Conservation (phyloP, 306 rosid species). For the Vigna angularis region DNA sequence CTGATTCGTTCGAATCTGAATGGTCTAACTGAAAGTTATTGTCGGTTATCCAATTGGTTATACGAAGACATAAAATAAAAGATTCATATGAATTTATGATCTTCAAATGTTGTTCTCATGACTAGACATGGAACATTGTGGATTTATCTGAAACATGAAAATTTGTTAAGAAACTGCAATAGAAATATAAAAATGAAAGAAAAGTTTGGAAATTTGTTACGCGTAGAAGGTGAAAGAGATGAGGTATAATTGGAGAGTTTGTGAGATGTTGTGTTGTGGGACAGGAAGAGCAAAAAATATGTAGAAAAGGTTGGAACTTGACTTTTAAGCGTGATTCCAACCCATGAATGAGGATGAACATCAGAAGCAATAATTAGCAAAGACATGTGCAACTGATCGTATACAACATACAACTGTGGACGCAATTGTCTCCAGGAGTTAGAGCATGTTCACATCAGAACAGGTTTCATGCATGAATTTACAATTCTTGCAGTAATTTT, state of each 20-base stretch:
- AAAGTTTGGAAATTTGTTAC: background rate
- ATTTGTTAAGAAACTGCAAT: background rate
- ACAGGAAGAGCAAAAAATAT: background rate
- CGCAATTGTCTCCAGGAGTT: background rate
- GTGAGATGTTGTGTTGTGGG: constrained; percentile 3
- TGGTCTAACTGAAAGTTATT: background rate
- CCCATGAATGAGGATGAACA: constrained; percentile 21
- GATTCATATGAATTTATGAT: background rate
- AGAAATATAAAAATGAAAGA: background rate
- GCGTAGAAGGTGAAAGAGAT: constrained; percentile 7
- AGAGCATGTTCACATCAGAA: background rate
- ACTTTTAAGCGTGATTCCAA: constrained; percentile 18
- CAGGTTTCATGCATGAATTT: background rate
- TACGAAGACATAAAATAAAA: background rate
- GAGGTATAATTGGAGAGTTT: background rate
- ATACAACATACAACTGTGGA: background rate
- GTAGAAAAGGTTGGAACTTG: background rate
- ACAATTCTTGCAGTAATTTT: too few species aligned
- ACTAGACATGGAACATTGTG: background rate
- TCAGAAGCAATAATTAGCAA: constrained; percentile 32
- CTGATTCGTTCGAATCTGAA: background rate
- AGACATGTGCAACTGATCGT: constrained; percentile 37
- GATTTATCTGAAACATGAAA: background rate
- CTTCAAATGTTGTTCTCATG: background rate
- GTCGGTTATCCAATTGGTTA: background rate